A percentile compares a stretch with the other conserved stretches of the same genome.
These are phyloP conservation scores for Acacia pycnantha DNA, from an alignment of 331 rosid genomes.

Conservation along the genomic window DNA sequence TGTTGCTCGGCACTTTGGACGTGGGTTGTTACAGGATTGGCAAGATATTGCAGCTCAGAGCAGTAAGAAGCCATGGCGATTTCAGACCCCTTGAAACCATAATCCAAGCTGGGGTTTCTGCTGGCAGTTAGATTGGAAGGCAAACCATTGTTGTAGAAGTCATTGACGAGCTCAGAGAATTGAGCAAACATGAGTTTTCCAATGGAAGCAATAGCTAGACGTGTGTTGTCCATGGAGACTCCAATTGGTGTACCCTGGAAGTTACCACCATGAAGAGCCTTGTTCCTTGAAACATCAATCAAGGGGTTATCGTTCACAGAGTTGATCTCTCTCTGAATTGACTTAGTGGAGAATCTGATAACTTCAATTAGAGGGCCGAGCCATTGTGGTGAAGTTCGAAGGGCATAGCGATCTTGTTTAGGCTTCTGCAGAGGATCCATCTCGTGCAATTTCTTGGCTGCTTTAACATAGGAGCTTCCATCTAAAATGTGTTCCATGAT, in stretches of 20 bases:
- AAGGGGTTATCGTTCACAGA: slow-evolving; percentile 88
- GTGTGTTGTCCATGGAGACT: slow-evolving; percentile 91
- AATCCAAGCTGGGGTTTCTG: slow-evolving; percentile 85
- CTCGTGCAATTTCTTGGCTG: slow-evolving; percentile 74
- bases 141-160: slow-evolving; percentile 81
- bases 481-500: slow-evolving; percentile 91
- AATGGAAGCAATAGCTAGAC: slow-evolving; percentile 75
- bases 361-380: slow-evolving; percentile 85
- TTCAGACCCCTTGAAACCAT: slow-evolving; percentile 84
- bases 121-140: slow-evolving; percentile 79
- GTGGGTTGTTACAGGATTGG: slow-evolving; percentile 81
- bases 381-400: slow-evolving; percentile 91
- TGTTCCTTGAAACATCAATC: slow-evolving; percentile 86
- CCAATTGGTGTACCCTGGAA: slow-evolving; percentile 97
- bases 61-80: slow-evolving; percentile 95
- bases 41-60: slow-evolving; percentile 77
- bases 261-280: slow-evolving; percentile 89
- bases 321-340: slow-evolving; percentile 85
- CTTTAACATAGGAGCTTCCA: slow-evolving; percentile 81
- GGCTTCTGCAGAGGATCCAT: slow-evolving; percentile 83
- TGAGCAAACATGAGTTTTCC: slow-evolving; percentile 93
- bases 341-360: slow-evolving; percentile 75
- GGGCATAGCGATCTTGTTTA: slow-evolving; percentile 86
- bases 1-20: slow-evolving; percentile 96
- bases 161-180: slow-evolving; percentile 82